phyloP scores from a whole-genome alignment of 2,329 filamentous ascomycete genomes.

The Epichloe sp. region DNA sequence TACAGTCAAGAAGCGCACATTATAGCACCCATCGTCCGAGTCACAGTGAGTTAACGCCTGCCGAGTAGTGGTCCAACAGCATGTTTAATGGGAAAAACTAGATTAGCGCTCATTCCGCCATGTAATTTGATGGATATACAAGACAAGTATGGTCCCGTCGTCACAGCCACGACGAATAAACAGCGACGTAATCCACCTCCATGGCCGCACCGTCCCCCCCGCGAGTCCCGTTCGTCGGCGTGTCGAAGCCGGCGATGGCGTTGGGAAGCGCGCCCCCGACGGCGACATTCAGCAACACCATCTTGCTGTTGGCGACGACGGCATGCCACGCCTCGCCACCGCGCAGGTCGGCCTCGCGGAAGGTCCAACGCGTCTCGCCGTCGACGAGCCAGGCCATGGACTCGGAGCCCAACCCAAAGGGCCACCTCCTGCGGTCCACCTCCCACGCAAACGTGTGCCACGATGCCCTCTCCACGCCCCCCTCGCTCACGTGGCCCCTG shows the following conservation, averaged over 20 bases:
- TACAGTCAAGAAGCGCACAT: no score
- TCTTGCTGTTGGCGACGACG: conserved; percentile 18
- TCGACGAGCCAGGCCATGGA: conserved; percentile 23
- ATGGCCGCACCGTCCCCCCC: conserved; percentile 20
- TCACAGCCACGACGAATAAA: conserved; percentile 11
- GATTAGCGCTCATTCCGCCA: no score
- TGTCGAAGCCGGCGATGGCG: conserved; percentile 17
- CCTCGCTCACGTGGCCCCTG: conserved; percentile 10
- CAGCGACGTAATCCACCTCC: conserved; percentile 28
- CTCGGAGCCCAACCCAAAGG: conserved; percentile 10
- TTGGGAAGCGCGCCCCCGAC: conserved; percentile 26
- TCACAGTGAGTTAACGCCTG: no score
- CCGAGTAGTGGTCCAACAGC: no score
- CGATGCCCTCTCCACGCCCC: conserved; percentile 13
- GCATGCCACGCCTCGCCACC: conserved; percentile 15
- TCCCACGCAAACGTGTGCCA: conserved; percentile 22
- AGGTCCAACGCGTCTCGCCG: conserved; percentile 16
- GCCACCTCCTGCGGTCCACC: conserved; percentile 15
- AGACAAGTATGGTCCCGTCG: no score
- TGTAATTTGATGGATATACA: no score
- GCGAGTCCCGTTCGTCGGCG: conserved; percentile 20
- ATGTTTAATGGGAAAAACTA: no score
- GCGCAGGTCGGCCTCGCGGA: conserved; percentile 14
- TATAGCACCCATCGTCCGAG: no score
- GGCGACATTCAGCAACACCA: conserved; percentile 27